phyloP scores from a whole-genome alignment of 148 eudicot genomes.

The Pouteria glomerata region DNA sequence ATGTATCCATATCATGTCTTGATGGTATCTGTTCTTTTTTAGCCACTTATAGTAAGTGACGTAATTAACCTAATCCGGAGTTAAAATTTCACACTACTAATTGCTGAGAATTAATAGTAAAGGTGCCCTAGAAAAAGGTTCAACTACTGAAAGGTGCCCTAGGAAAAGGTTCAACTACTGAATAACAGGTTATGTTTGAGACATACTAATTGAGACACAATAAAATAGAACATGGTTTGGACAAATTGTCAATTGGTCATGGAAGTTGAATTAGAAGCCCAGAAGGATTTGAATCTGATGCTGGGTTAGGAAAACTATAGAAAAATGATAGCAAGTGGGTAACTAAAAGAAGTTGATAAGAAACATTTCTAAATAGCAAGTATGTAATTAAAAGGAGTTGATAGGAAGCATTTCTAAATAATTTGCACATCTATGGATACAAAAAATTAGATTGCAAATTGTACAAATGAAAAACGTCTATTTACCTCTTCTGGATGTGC shows the following conservation, averaged over 20 bases:
- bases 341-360: neutral
- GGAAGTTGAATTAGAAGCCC: neutral
- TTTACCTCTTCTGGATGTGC: slow-evolving; percentile 95
- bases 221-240: neutral
- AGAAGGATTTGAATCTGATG: neutral
- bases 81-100: neutral
- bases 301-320: neutral
- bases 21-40: too few species aligned
- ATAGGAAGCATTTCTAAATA: neutral
- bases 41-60: neutral
- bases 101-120: neutral
- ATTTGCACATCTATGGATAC: neutral
- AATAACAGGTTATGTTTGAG: neutral
- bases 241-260: neutral
- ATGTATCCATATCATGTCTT: too few species aligned
- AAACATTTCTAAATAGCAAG: too few species aligned
- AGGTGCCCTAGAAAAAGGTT: neutral
- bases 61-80: neutral
- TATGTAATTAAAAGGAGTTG: neutral
- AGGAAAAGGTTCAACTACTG: neutral
- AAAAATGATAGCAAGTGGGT: neutral
- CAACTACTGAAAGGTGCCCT: neutral
- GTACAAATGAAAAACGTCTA: neutral
- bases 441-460: neutral
- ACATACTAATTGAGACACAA: neutral